Conservation (phyloP, 2,329 filamentous ascomycete genomes). For the Pseudogymnoascus sp. region DNA sequence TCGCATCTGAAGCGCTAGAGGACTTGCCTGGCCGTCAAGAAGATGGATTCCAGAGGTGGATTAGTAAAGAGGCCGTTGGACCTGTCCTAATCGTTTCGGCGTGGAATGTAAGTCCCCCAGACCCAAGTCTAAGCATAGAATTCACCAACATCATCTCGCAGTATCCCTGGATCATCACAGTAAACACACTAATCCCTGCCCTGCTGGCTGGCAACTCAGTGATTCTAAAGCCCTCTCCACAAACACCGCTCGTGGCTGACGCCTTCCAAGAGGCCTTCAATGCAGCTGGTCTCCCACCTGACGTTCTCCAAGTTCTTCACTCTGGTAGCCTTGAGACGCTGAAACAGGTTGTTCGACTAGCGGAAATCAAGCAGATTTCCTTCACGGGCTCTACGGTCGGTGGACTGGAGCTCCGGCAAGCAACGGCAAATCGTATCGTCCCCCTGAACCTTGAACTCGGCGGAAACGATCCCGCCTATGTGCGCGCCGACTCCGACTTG, state of each 20-base stretch:
- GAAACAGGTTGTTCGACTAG: conserved; percentile 69
- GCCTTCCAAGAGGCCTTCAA: conserved; percentile 69
- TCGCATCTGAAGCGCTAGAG: conserved; percentile 69
- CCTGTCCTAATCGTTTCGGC: conserved; percentile 47
- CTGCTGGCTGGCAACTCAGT: conserved; percentile 49
- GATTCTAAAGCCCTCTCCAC: conserved; percentile 47
- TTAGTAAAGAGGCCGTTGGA: conserved; percentile 34
- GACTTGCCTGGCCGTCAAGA: conserved; percentile 54
- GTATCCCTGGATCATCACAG: conserved; percentile 90
- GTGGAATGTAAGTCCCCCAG: conserved; percentile 49
- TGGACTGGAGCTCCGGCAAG: conserved; percentile 40
- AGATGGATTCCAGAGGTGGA: not conserved
- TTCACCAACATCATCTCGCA: not conserved
- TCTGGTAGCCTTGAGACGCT: conserved; percentile 71
- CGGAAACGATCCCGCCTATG: conserved; percentile 47
- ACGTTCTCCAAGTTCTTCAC: conserved; percentile 58
- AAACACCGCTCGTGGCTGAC: conserved; percentile 67
- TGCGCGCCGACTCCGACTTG: conserved; percentile 47
- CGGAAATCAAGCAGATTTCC: conserved; percentile 57
- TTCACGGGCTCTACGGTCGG: conserved; percentile 50
- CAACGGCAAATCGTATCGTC: conserved; percentile 44
- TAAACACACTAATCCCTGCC: conserved; percentile 64
- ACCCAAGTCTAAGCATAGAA: not conserved
- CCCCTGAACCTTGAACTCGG: conserved; percentile 46
- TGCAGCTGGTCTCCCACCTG: conserved; percentile 61